Base-by-base conservation (phyloP, 2,329 filamentous ascomycete species). In the Chrysosporium keratinophilum region DNA sequence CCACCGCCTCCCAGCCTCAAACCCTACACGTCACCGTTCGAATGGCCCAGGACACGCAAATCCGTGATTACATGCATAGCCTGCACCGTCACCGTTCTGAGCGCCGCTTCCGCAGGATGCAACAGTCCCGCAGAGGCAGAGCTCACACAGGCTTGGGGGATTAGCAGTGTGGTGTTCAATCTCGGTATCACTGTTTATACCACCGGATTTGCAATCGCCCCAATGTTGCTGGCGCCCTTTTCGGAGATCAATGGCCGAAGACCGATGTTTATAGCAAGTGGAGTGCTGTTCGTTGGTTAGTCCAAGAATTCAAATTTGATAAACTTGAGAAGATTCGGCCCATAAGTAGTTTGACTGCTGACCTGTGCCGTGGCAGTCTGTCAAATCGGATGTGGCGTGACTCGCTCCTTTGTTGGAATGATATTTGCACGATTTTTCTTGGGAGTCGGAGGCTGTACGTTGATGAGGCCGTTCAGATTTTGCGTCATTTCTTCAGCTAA, bases 211-310 rank as follows among this genome's bases (percentile, higher is more conserved):
- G 88, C 79, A 0, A 68, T 89, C 20, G 85, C 87, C 0, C 90
- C 90, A 0, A 95, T 96, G 89, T 76, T 88, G 0, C 77, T 95
- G 0, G 90, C 90, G 0, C 90, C 90, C 0, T 84, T 95, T 59
- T 88, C 84, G 0, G 90, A 96, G 69, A 84, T 94, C 65, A 88
- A 93, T 68, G 90, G 90, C 2, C 81, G 90, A 1, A 82, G 87
- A 53, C 87, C 89, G 0, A 86, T 95, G 34, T 93, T 95, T 62
- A 76, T 90, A 20, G 74, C 76, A 1, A 84, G 86, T 7, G 88
- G 88, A 0, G 64, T 85, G 14, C 64, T 94, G 1, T 93, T 85
- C 62, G 79, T 88, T 4, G 66, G 70, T 69, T 61, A 56, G 64
- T 77, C 10, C 6, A 15, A 4, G 20, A 7, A 10, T 19, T 31